A percentile compares a stretch with the other conserved stretches of the same genome.
Conservation (phyloP, 1,284 basidiomycete species). For the Phellopilus nigrolimitatus region DNA sequence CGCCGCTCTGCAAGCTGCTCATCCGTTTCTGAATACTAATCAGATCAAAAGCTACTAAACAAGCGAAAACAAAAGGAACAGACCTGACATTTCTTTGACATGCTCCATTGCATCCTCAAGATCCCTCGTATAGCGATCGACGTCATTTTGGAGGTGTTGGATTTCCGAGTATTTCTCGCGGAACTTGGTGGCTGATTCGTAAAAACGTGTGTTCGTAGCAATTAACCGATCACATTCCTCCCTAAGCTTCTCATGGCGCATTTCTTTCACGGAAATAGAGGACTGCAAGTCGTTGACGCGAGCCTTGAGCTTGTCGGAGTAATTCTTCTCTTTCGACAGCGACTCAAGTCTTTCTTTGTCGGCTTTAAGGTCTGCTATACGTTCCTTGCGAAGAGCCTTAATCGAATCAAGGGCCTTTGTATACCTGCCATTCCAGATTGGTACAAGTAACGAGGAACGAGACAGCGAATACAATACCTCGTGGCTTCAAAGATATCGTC, state of each 20-base stretch:
- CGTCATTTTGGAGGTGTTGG: conserved; percentile 53
- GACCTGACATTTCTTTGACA: conserved; percentile 73
- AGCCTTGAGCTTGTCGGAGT: conserved; percentile 76
- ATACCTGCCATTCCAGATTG: conserved; percentile 51
- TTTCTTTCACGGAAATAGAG: conserved; percentile 66
- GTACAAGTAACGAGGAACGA: too few species aligned
- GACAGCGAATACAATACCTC: conserved; percentile 47
- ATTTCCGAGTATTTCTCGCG: conserved; percentile 77
- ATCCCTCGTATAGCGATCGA: conserved; percentile 49
- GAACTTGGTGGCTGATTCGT: conserved; percentile 81
- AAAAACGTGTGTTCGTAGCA: conserved; percentile 75
- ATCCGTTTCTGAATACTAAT: conserved; percentile 57
- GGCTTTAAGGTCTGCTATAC: conserved; percentile 85
- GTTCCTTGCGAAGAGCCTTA: conserved; percentile 86
- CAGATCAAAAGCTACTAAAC: not conserved
- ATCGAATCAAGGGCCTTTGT: conserved; percentile 97
- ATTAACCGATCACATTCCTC: conserved; percentile 62
- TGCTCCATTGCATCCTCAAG: conserved; percentile 62
- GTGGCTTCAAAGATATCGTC: conserved; percentile 99
- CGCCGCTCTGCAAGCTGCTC: conserved; percentile 69
- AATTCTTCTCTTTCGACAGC: conserved; percentile 79
- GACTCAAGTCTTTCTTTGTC: conserved; percentile 86
- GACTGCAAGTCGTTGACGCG: conserved; percentile 64
- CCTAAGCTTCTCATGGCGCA: conserved; percentile 71
- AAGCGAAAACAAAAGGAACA: conserved; percentile 10